Conservation (phyloP, 768 basidiomycete species). For the Lactarius tabidus region DNA sequence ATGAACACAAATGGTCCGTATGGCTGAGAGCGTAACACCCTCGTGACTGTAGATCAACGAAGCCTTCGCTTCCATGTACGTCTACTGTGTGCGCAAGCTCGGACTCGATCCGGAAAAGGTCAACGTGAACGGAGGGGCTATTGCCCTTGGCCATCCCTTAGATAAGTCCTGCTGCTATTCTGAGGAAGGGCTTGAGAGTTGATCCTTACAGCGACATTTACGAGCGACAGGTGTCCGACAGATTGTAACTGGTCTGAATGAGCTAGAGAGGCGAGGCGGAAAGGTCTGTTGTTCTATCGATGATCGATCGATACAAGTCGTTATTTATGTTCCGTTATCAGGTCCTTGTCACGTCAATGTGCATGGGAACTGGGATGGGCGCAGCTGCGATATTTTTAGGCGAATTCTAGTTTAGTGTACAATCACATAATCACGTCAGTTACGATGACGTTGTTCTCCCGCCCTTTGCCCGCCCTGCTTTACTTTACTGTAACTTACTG, state of each 20-base stretch:
- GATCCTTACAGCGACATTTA: slow-evolving; percentile 37
- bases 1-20: neutral
- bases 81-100: slow-evolving; percentile 67
- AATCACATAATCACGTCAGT: neutral
- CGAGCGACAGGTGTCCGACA: slow-evolving; percentile 84
- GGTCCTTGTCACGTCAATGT: slow-evolving; percentile 88
- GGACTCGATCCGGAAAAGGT: slow-evolving; percentile 61
- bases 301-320: too few species aligned
- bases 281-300: slow-evolving; percentile 45
- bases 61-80: slow-evolving; percentile 82
- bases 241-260: slow-evolving; percentile 77
- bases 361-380: slow-evolving; percentile 88
- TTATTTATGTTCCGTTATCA: slow-evolving; percentile 27
- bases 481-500: too few species aligned
- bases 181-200: slow-evolving; percentile 16
- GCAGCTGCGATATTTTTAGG: slow-evolving; percentile 72
- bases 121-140: slow-evolving; percentile 89
- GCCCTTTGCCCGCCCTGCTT: too few species aligned
- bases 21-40: neutral
- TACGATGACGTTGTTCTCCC: neutral
- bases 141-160: slow-evolving; percentile 80
- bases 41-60: slow-evolving; percentile 70
- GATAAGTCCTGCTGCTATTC: slow-evolving; percentile 48
- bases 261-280: slow-evolving; percentile 63
- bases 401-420: slow-evolving; percentile 35